Evolutionary conservation across 257 asterid species (phyloP).

Genomic region (Verbena officinalis): DNA sequence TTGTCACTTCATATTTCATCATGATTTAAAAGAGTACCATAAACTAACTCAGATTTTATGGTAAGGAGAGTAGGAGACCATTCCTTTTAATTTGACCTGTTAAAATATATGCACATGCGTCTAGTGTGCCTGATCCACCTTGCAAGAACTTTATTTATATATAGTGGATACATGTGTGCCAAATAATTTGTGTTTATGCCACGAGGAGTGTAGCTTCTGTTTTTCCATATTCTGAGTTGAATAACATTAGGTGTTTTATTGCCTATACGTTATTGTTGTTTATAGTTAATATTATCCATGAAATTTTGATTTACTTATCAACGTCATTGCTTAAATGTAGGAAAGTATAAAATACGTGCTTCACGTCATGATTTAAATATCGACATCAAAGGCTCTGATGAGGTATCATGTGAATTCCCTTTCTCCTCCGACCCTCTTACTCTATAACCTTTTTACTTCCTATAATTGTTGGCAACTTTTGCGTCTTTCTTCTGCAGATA

Average conservation of each 20-base stretch:
- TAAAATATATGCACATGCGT: not conserved
- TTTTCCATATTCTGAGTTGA: conserved; percentile 7
- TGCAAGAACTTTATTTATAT: conserved; percentile 20
- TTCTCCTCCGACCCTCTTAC: conserved; percentile 17
- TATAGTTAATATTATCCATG: conserved; percentile 14
- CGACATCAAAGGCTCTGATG: conserved; percentile 76
- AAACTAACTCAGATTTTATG: conserved; percentile 7
- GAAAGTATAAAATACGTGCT: conserved; percentile 77
- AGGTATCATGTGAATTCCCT: conserved; percentile 47
- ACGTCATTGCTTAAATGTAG: conserved; percentile 45
- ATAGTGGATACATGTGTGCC: conserved; percentile 22
- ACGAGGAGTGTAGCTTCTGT: conserved; percentile 16
- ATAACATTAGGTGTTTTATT: conserved; percentile 2
- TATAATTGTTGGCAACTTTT: conserved; percentile 8
- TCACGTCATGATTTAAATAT: conserved; percentile 71
- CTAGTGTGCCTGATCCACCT: not conserved
- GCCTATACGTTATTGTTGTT: conserved; percentile 9
- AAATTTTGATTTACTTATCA: conserved; percentile 16
- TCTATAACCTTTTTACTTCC: conserved; percentile 19
- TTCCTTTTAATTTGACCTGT: not conserved
- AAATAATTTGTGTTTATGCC: conserved; percentile 22
- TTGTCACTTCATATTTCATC: not conserved
- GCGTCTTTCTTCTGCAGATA: conserved; percentile 1
- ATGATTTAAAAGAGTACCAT: conserved; percentile 6
- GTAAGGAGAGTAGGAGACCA: conserved; percentile 2